Evolutionary conservation across 208 protist genomes (phyloP), one percentile per base, ranked within the genome.

Genomic region (Crithidia sp.): DNA sequence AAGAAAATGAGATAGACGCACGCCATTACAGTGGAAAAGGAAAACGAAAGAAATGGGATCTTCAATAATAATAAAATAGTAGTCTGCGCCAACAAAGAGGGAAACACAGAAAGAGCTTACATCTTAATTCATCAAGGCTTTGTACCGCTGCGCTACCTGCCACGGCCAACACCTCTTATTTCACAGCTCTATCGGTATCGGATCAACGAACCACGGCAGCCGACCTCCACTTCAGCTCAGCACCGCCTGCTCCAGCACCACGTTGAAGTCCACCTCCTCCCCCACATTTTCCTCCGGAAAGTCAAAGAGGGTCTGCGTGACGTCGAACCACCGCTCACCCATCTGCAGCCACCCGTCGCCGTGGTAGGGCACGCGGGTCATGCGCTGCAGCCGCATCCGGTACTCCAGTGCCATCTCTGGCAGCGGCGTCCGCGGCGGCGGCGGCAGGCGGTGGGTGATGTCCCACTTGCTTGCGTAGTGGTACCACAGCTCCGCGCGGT

Each of bases 391-490:
- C 5, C 65, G 43, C 70, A 88, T 72, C n/a, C 56, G 71, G 57
- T 86, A 79, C 85, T 95, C 86, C 60, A 83, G 41, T 67, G 79
- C 78, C 90, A 95, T 92, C 77, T 90, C 85, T 10, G 84, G 81
- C 57, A 95, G 82, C n/a, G 90, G 87, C 19, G 73, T 90, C 62
- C 90, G 87, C 44, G 90, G 90, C 5, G 90, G 90, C 19, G 90
- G 90, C 4, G 90, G 87, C 57, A 95, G 81, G 47, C 85, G 87
- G 68, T 90, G 90, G 2, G 87, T 91, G 62, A 92, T 89, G 75
- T 95, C 87, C 87, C 90, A 95, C 77, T 92, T 95, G 60, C 71
- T 84, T 2, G 90, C 87, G 74, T 91, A 91, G 72, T 90, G 82
- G 62, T 92, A 95, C 90, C 90, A 95, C 57, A 90, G 67, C 67